Evolutionary conservation across 2,329 filamentous ascomycete genomes (phyloP), one percentile per base, ranked within the genome.

Genomic region (Fusarium camptoceras): DNA sequence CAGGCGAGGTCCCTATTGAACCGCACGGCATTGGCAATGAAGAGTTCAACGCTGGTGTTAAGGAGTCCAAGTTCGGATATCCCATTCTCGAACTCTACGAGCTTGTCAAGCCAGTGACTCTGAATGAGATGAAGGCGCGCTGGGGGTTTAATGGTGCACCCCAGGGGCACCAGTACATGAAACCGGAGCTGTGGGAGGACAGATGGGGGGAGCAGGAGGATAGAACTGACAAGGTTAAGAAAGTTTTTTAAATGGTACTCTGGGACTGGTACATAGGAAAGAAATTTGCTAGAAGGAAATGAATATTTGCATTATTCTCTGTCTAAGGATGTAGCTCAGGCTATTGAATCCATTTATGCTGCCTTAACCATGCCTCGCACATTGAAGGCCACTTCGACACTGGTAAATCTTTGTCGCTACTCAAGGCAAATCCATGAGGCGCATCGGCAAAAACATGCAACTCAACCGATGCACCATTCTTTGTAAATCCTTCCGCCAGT

Each of bases 11-110:
- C 14, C 71, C 69, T 12, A 44, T 24, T 4, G 66, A 65, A n/a
- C 76, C 75, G 4, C 47, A 63, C 22, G 76, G 76, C 15, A 70
- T 76, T 12, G 75, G 75, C 34, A 78, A 78, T 37, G 49, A 64
- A 16, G 73, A 78, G 27, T 78, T 77, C 60, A 78, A 78, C 37
- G 70, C 72, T 14, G 73, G 76, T 1, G 51, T 56, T 5, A 76
- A 77, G 25, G 37, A 67, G 42, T 75, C 74, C 11, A 74, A 71
- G 22, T 76, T 70, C 47, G 76, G 71, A 11, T 78, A 78, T 53
- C 75, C 72, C 3, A 62, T 78, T 12, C 31, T 77, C 2, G 73
- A 73, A 46, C 54, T 77, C 2, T 71, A 75, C 53, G 59, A 76
- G 43, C 62, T 78, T 0, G 27, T 64, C 4, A 18, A 48, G 11